Base-by-base conservation (phyloP, 768 basidiomycete genomes). In the Tylopilus felleus region DNA sequence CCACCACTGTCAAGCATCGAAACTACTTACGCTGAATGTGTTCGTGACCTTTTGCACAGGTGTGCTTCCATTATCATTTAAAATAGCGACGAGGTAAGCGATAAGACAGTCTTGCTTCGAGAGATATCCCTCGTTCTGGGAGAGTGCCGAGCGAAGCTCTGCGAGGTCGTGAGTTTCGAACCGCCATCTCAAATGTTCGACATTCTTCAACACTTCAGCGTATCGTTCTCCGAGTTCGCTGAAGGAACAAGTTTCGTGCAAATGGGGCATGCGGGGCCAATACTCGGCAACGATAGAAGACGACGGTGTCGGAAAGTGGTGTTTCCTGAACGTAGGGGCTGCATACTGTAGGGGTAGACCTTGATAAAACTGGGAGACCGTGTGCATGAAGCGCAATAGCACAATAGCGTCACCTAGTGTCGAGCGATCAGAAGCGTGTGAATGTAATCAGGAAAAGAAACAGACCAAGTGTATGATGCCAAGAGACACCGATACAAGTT, bases 391-490 rank as follows among this genome's bases (percentile, higher is more conserved):
- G 17, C 61, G 67, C 17, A 56, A 53, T 2, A 72, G 39, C n/a
- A 59, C 45, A 10, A 61, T 49, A 2, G 62, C 68, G 29, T 73
- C 72, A 9, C 72, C 72, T 71, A 38, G 22, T 12, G 23, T 21
- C 31, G 14, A 33, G n/a, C 12, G 1, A 36, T 61, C 19, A 61
- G 39, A 33, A 25, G 13, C 0, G 14, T 17, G 16, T 13, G 16
- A 16, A 31, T 22, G 7, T 6, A 3, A 36, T 31, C 13, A 41
- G 8, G 5, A 23, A 36, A 50, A 38, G 17, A 16, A 19, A 50
- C 53, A 21, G 51, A 71, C 71, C 72, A 10, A 73, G 66, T 10
- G 62, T 60, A 41, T 73, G 72, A 41, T 73, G 62, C 72, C 71
- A 73, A 2, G 68, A 64, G n/a, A 73, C 56, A 19, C 67, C 72